These are phyloP conservation scores for Helichrysum umbraculigerum DNA, from an alignment of 129 eudicot genomes.

Conservation along the genomic window DNA sequence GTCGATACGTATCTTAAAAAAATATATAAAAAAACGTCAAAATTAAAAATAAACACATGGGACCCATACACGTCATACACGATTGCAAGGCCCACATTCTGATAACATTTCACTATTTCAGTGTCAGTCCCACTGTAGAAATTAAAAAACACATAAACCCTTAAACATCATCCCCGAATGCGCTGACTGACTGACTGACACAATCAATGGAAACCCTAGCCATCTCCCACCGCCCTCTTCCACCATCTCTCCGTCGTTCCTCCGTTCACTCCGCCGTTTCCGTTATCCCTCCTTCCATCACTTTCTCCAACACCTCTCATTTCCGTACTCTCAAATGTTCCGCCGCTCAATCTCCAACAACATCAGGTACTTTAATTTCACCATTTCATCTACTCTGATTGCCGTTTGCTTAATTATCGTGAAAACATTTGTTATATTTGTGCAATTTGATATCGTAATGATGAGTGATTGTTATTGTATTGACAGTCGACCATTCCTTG, in stretches of 20 bases:
- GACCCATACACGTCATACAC: background rate
- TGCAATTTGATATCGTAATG: background rate
- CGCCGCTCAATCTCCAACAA: conserved; percentile 43
- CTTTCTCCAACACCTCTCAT: conserved; percentile 27
- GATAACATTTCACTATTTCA: background rate
- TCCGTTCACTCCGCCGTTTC: conserved; percentile 23
- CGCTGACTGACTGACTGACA: conserved; percentile 2
- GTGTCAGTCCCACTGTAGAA: background rate
- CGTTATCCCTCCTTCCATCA: conserved; percentile 16
- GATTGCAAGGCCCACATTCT: background rate
- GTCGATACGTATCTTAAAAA: no score
- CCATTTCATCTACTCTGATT: background rate
- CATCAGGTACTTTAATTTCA: conserved; percentile 32
- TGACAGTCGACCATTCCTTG: conserved; percentile 63
- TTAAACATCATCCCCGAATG: conserved; percentile 4
- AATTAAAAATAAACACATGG: background rate
- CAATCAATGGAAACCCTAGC: conserved; percentile 63
- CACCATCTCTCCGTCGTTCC: conserved; percentile 29
- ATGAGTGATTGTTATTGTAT: conserved; percentile 10
- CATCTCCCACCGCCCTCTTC: conserved; percentile 36
- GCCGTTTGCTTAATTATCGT: no score
- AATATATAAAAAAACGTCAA: no score
- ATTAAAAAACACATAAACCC: no score
- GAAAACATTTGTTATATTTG: background rate
- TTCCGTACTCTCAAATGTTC: conserved; percentile 51